Conservation (phyloP, 305 asterid genomes). For the Fraxinus angustifolia region DNA sequence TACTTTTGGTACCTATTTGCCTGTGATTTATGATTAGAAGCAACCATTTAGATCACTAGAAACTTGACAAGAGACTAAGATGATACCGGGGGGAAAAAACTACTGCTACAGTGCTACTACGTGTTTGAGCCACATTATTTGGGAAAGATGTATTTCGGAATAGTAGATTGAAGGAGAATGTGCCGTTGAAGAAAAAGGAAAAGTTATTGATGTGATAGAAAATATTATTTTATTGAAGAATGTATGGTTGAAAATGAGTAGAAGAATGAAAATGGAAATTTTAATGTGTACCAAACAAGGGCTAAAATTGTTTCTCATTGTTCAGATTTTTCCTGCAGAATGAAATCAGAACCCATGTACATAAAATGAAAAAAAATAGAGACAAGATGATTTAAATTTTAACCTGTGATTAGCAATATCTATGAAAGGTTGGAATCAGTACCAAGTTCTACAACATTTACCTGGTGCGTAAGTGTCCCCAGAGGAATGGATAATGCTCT, state of each 20-base stretch:
- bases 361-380: conserved; percentile 13
- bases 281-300: too few relatives aligned
- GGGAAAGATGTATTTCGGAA: too few relatives aligned
- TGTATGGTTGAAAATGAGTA: too few relatives aligned
- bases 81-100: background rate
- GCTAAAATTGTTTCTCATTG: background rate
- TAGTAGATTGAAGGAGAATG: too few relatives aligned
- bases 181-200: too few relatives aligned
- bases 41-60: background rate
- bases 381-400: background rate
- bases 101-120: background rate
- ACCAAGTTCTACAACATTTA: background rate
- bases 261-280: too few relatives aligned
- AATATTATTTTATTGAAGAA: too few relatives aligned
- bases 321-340: background rate
- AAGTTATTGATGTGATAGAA: too few relatives aligned
- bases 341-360: conserved; percentile 2
- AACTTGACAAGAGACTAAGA: background rate
- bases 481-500: conserved; percentile 50
- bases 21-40: background rate
- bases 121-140: too few relatives aligned
- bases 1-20: background rate
- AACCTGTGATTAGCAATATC: background rate
- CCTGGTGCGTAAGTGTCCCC: conserved; percentile 49
- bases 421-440: background rate